Base-by-base conservation (phyloP, 495 filamentous ascomycete species). In the Podospora sp. region DNA sequence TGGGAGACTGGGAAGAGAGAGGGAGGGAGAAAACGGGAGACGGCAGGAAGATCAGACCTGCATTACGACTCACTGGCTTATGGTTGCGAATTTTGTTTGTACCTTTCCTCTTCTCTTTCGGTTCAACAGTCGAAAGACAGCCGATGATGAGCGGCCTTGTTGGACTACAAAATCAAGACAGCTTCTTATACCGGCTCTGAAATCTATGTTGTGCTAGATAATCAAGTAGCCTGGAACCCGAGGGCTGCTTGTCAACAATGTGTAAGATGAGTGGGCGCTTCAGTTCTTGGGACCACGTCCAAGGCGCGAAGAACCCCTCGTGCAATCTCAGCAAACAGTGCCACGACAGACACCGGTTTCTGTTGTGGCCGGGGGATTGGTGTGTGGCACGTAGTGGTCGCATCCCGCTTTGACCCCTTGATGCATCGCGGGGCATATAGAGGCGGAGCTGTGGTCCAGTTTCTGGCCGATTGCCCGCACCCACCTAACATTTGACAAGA, bases 351-450 rank as follows among this genome's bases (percentile, higher is more conserved):
- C n/a, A n/a, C 11, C 6, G 16, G 22, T 59, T 60, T 27, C 59
- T n/a, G 12, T 14, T 14, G 24, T 51, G 50, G 8, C 18, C n/a
- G 14, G 49, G 26, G 61, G 21, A 11, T 22, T 21, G 40, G 33
- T 33, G 24, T 21, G 25, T 33, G 61, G 4, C 36, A 5, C 49
- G 0, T 16, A 52, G 8, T 52, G 49, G 61, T 50, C 46, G 25
- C 61, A 63, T 63, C 49, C 61, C 61, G 61, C 61, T 63, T 63
- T 50, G 61, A 63, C 61, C 61, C 49, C 49, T 63, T 52, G 25
- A 22, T 61, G 46, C 61, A 63, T 63, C 26, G 61, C 22, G 40
- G 61, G 27, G 61, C 24, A 63, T 20, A 16, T 63, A 51, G 18
- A 16, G 24, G 18, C 9, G 58, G 58, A 16, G 40, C 26, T 25